Evolutionary conservation across 2,329 filamentous ascomycete species (phyloP).

Genomic region (Apiospora saccharicola): DNA sequence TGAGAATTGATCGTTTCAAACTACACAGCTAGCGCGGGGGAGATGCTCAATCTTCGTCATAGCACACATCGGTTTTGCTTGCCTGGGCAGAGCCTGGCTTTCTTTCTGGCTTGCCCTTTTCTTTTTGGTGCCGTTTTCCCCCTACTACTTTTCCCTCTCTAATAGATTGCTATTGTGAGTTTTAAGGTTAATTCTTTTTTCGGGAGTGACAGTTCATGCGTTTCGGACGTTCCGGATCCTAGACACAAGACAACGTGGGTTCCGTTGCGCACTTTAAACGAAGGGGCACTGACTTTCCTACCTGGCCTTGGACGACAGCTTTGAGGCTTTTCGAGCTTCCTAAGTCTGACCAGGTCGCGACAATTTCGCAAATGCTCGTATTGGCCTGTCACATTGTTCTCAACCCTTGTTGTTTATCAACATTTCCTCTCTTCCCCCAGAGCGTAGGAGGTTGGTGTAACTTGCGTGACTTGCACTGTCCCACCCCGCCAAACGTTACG

Average conservation of each 20-base stretch:
- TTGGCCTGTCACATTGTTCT: background rate
- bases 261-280: background rate
- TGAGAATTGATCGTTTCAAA: slow-evolving; percentile 14
- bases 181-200: slow-evolving; percentile 21
- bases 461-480: background rate
- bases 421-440: background rate
- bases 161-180: background rate
- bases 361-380: background rate
- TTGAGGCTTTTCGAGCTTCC: background rate
- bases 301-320: background rate
- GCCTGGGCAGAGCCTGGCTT: background rate
- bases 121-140: background rate
- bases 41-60: background rate
- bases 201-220: slow-evolving; percentile 20
- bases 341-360: background rate
- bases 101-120: background rate
- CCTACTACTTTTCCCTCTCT: background rate
- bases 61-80: background rate
- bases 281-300: background rate
- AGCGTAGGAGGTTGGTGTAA: background rate
- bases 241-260: background rate
- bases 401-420: background rate
- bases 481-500: background rate
- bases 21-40: background rate
- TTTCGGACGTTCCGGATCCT: slow-evolving; percentile 20